Evolutionary conservation across 768 basidiomycete species (phyloP).

Genomic region (Crassisporium funariophilum): DNA sequence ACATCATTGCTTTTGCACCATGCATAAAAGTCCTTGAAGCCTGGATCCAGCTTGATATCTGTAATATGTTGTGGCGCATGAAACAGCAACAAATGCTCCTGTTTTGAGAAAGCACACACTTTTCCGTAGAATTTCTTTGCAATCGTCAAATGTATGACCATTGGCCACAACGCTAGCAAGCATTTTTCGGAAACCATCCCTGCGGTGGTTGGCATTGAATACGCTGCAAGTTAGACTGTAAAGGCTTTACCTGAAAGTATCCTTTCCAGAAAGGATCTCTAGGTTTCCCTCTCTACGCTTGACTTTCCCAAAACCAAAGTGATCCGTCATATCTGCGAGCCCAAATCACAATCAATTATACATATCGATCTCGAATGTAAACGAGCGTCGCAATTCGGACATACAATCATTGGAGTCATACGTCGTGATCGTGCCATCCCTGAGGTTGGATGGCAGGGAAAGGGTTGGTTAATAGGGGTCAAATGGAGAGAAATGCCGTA

Average conservation of each 20-base stretch:
- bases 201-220: slow-evolving; percentile 27
- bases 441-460: slow-evolving; percentile 27
- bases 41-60: slow-evolving; percentile 87
- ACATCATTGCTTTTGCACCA: slow-evolving; percentile 83
- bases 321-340: slow-evolving; percentile 80
- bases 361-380: neutral
- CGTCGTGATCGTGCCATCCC: slow-evolving; percentile 94
- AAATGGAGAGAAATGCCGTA: neutral
- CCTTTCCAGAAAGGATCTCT: slow-evolving; percentile 64
- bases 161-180: slow-evolving; percentile 74
- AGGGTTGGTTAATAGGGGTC: slow-evolving; percentile 5
- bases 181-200: slow-evolving; percentile 90
- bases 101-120: slow-evolving; percentile 46
- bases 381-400: slow-evolving; percentile 21
- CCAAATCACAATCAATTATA: neutral
- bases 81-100: slow-evolving; percentile 5
- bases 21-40: slow-evolving; percentile 84
- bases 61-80: slow-evolving; percentile 5
- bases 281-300: slow-evolving; percentile 75
- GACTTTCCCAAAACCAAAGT: slow-evolving; percentile 80
- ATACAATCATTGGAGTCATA: slow-evolving; percentile 92
- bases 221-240: slow-evolving; percentile 18
- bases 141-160: slow-evolving; percentile 83
- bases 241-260: slow-evolving; percentile 63
- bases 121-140: slow-evolving; percentile 71